Percentiles rank a stretch among this genome's conserved stretches.
Conservation (phyloP, 805 yeast species). For the Wickerhamiella galacta region DNA sequence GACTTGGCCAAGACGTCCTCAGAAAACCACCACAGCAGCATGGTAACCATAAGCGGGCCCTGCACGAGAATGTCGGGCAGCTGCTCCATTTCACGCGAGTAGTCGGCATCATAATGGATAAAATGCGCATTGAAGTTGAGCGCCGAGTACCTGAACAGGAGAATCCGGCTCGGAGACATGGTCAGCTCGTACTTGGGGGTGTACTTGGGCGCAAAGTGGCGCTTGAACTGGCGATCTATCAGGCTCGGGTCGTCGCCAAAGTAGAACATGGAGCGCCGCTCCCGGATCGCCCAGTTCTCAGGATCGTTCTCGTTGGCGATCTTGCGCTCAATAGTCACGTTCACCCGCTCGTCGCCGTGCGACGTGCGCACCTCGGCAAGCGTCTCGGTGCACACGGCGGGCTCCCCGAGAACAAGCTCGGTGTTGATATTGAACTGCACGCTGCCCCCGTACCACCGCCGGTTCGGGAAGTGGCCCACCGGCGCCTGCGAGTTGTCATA, state of each 20-base stretch:
- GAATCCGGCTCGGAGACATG: slow-evolving; percentile 26
- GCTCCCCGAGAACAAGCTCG: slow-evolving; percentile 24
- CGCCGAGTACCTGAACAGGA: slow-evolving; percentile 50
- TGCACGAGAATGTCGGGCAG: slow-evolving; percentile 51
- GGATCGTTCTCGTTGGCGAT: slow-evolving; percentile 20
- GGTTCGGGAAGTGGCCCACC: slow-evolving; percentile 24
- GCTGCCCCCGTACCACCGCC: slow-evolving; percentile 72
- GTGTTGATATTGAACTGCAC: slow-evolving; percentile 26
- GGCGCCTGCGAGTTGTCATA: slow-evolving; percentile 72
- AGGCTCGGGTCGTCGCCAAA: slow-evolving; percentile 24
- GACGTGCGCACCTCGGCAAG: slow-evolving; percentile 20
- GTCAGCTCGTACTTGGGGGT: slow-evolving; percentile 12
- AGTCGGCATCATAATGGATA: slow-evolving; percentile 54
- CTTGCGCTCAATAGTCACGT: slow-evolving; percentile 40
- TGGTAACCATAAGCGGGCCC: slow-evolving; percentile 62
- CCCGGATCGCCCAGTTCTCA: slow-evolving; percentile 26
- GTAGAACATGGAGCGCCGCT: slow-evolving; percentile 45
- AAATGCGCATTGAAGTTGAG: slow-evolving; percentile 70
- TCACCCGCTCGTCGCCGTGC: slow-evolving; percentile 18
- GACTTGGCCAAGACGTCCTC: slow-evolving; percentile 12
- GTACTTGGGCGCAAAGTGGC: slow-evolving; percentile 13
- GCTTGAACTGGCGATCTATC: slow-evolving; percentile 10
- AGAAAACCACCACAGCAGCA: slow-evolving; percentile 38
- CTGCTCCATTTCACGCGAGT: slow-evolving; percentile 38
- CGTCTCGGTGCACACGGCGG: slow-evolving; percentile 36